phyloP scores from a whole-genome alignment of 2,329 filamentous ascomycete genomes.

The Aspergillus oerlinghausenensis region DNA sequence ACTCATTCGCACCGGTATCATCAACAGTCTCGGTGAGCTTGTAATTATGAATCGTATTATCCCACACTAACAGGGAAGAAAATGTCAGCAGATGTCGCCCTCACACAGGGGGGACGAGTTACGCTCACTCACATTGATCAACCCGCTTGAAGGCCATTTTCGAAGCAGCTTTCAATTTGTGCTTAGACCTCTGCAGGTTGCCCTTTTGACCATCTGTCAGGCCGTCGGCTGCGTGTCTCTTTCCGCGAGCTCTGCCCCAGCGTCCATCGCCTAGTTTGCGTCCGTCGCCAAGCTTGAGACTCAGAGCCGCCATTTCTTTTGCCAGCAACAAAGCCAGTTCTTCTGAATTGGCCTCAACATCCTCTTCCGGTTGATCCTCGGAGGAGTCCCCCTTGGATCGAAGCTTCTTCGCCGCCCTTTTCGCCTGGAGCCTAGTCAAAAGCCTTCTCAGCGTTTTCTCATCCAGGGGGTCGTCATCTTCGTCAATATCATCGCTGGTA shows the following conservation, averaged over 20 bases:
- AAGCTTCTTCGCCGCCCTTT: conserved; percentile 28
- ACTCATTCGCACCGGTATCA: conserved; percentile 60
- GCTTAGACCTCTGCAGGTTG: conserved; percentile 25
- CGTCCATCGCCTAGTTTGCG: conserved; percentile 15
- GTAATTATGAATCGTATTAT: conserved; percentile 58
- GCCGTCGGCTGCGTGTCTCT: conserved; percentile 9
- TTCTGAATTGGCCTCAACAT: conserved; percentile 25
- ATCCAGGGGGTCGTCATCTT: conserved; percentile 22
- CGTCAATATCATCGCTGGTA: conserved; percentile 22
- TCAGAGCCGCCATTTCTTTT: conserved; percentile 19
- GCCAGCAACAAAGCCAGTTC: conserved; percentile 19
- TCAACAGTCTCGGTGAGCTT: conserved; percentile 64
- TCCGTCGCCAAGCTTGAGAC: conserved; percentile 16
- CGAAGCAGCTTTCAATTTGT: conserved; percentile 45
- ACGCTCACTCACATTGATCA: conserved; percentile 49
- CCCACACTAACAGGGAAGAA: conserved; percentile 38
- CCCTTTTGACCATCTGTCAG: conserved; percentile 17
- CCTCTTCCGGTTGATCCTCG: conserved; percentile 30
- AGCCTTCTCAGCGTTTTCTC: conserved; percentile 30
- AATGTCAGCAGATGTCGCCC: background rate
- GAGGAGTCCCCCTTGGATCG: conserved; percentile 24
- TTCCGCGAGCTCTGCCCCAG: conserved; percentile 11
- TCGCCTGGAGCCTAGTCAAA: conserved; percentile 30
- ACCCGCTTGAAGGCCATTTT: conserved; percentile 66
- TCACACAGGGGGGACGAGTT: background rate